phyloP scores from a whole-genome alignment of 2,329 filamentous ascomycete genomes.

The Nothophoma quercina region DNA sequence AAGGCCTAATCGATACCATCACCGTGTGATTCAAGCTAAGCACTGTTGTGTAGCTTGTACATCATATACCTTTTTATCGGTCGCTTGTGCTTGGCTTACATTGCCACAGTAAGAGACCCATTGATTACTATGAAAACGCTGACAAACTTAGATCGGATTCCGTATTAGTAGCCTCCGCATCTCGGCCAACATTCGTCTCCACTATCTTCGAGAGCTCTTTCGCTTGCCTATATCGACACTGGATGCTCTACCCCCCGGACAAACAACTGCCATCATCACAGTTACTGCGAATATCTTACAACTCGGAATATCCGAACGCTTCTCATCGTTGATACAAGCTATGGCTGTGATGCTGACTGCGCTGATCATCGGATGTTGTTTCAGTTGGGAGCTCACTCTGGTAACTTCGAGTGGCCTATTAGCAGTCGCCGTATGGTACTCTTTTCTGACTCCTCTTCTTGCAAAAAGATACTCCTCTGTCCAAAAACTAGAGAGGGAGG shows the following conservation, averaged over 20 bases:
- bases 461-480: constrained; percentile 26
- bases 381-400: constrained; percentile 37
- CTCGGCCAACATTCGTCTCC: constrained; percentile 35
- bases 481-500: constrained; percentile 30
- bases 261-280: constrained; percentile 39
- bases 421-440: constrained; percentile 32
- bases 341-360: constrained; percentile 31
- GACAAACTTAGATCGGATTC: constrained; percentile 31
- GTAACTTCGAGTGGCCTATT: constrained; percentile 34
- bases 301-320: constrained; percentile 38
- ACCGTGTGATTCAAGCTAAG: background rate
- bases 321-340: constrained; percentile 36
- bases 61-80: constrained; percentile 67
- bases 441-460: constrained; percentile 25
- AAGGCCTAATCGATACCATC: background rate
- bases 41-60: constrained; percentile 37
- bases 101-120: constrained; percentile 57
- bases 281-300: constrained; percentile 38
- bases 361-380: constrained; percentile 36
- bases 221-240: constrained; percentile 33
- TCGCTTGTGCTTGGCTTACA: constrained; percentile 62
- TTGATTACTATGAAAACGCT: background rate
- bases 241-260: constrained; percentile 37
- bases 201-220: constrained; percentile 35
- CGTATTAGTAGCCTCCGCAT: constrained; percentile 35